Base-by-base conservation (phyloP, 1,284 basidiomycete species). In the Earliella scabrosa region DNA sequence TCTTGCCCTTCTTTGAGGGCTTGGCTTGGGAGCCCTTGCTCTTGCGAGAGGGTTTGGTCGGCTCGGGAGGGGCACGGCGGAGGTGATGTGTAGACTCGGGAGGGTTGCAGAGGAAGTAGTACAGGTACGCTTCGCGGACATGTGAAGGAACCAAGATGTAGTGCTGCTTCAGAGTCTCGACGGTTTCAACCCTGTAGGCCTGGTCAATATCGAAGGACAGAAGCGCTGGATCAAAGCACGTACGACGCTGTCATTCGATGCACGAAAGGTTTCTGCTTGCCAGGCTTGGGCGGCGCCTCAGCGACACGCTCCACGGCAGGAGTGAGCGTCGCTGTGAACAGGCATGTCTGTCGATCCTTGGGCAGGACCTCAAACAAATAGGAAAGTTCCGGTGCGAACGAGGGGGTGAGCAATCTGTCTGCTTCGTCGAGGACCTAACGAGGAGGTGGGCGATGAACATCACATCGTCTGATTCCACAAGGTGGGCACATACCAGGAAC, bases 281-380 rank as follows among this genome's bases (percentile, higher is more conserved):
- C 96, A 0, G 83, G 79, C 57, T 85, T 81, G 2, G 95, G 92
- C 14, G 86, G 74, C 36, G 89, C 88, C 45, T 85, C 80, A 11
- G 88, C 92, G 26, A 98, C 72, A 8, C 83, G 80, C 65, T 96
- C 92, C 51, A 99, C 94, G 0, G 95, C 86, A 16, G 90, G 83
- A 2, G 94, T 96, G 60, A 97, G 78, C 0, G 97, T 99, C 0
- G 97, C 97, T 0, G 97, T 98, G 73, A 99, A 99, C 26, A 99
- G 82, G 60, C 95, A 92, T 0, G 97, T 99, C 72, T 99, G 97
- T 14, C 97, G 82, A 32, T 95, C 84, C 41, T 84, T 82, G 0
- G 97, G 95, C 18, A 99, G 79, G 34, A 85, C 79, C 35, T 79
- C 76, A 69, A 98, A 96, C 20, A 98, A 73, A 69, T 90, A 86